Evolutionary conservation across 306 rosid genomes (phyloP), one percentile per base, ranked within the genome.

Genomic region (Dryas octopetala): DNA sequence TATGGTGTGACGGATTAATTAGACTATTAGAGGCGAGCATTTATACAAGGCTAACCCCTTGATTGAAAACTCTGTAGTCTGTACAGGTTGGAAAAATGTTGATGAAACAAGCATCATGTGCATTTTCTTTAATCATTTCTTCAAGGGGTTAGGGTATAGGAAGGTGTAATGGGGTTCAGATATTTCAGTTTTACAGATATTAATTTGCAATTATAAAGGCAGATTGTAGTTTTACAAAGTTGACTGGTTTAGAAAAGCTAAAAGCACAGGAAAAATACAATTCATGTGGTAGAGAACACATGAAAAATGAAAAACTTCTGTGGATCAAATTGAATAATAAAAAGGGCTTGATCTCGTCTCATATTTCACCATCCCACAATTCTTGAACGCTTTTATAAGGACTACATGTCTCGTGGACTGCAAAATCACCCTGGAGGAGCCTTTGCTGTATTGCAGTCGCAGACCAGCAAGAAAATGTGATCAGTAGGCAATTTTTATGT

Each of bases 361-460:
- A 90, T 74, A 87, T 86, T 86, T 90, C 90, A 71, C 92, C 96
- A 86, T 90, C 92, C 96, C 96, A 90, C 66, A 88, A 60, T 51
- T 88, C 92, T 68, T 86, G 74, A n/a, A 90, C 81, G 71, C 88
- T 86, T 77, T 75, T 87, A 74, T 87, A 90, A 55, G 96, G 96
- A 79, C 96, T 86, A n/a, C 64, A 59, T 61, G 74, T 84, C 77
- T 82, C 84, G 44, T 90, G 96, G 68, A 88, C 48, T 6, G 88
- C 86, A 6, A 71, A 50, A n/a, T 90, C 90, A 49, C 86, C 88
- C 9, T 80, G 82, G 53, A 90, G 89, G 68, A 87, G 84, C 80
- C 77, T 82, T 86, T 86, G 90, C 92, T 90, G 96, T 78, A 89
- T 47, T 65, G 70, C n/a, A 69, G 58, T 47, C 62, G 70, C n/a